phyloP scores from a whole-genome alignment of 495 filamentous ascomycete species.

The Darksidea phi region DNA sequence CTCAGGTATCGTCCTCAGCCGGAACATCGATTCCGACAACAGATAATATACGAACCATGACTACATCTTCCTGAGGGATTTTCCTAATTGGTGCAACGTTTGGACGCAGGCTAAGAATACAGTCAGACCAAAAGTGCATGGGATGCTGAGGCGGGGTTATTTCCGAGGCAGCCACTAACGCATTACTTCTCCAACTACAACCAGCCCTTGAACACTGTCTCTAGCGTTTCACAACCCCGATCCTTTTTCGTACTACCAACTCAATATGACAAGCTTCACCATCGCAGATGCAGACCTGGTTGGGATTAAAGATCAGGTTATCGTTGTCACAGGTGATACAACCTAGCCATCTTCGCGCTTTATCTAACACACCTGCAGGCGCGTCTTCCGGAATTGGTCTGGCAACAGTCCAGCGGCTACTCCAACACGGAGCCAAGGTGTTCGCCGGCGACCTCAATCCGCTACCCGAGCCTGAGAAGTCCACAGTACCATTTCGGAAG shows the following conservation, averaged over 20 bases:
- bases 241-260: not conserved
- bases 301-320: slow-evolving; percentile 48
- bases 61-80: no score
- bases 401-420: slow-evolving; percentile 49
- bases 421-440: slow-evolving; percentile 49
- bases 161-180: no score
- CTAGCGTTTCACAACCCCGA: not conserved
- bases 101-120: no score
- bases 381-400: slow-evolving; percentile 53
- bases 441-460: slow-evolving; percentile 47
- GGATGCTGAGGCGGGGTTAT: no score
- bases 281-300: slow-evolving; percentile 39
- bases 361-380: slow-evolving; percentile 41
- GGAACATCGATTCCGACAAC: no score
- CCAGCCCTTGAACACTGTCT: not conserved
- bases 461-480: slow-evolving; percentile 35
- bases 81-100: no score
- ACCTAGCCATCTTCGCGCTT: not conserved
- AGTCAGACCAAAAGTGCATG: no score
- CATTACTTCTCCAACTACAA: no score
- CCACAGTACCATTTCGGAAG: slow-evolving; percentile 18
- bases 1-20: no score
- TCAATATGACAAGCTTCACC: slow-evolving; percentile 39
- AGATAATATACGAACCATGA: no score
- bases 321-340: slow-evolving; percentile 51